Evolutionary conservation across 768 basidiomycete species (phyloP), one percentile per base, ranked within the genome.

Genomic region (Russula dissimulans): DNA sequence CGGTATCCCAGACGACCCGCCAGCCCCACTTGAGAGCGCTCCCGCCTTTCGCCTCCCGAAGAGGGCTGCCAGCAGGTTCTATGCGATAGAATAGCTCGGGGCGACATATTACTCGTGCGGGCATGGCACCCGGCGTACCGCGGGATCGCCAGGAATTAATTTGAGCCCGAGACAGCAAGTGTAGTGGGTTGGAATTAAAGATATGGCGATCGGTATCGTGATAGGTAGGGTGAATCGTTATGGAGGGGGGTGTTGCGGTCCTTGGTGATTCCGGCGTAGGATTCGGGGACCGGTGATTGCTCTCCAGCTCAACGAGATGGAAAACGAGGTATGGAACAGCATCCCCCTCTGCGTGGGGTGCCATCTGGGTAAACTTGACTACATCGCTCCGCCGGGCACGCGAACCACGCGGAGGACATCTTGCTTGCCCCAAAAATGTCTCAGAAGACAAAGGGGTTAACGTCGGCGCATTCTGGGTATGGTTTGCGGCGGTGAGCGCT

Each of bases 131-230:
- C 74, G 72, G 65, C 67, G 75, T 26, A 5, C 63, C 60, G 9
- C 65, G 56, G 22, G 46, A 54, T 61, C 56, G 68, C 53, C 80
- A 74, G 9, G 79, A 69, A 65, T 85, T 85, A 66, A 81, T 79
- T 67, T 85, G 70, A n/a, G 86, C 86, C 68, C 76, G 77, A 44
- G 87, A 67, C 4, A 84, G 74, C 53, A 87, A 73, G 61, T 79
- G 75, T 46, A 80, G 75, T 6, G 84, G 84, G 65, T 88, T 87
- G 55, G 79, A 73, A 5, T 86, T 76, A 3, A 79, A 80, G 8
- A 86, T 76, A 64, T 81, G 73, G 32, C 85, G 78, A 65, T 78
- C 76, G 5, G 70, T 68, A 53, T 76, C 70, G 10, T 64, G 58
- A 29, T 53, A 56, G 4, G 38, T 39, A 22, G 54, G 58, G 7